Base-by-base conservation (phyloP, 2,329 filamentous ascomycete genomes). In the Colletotrichum phormii region DNA sequence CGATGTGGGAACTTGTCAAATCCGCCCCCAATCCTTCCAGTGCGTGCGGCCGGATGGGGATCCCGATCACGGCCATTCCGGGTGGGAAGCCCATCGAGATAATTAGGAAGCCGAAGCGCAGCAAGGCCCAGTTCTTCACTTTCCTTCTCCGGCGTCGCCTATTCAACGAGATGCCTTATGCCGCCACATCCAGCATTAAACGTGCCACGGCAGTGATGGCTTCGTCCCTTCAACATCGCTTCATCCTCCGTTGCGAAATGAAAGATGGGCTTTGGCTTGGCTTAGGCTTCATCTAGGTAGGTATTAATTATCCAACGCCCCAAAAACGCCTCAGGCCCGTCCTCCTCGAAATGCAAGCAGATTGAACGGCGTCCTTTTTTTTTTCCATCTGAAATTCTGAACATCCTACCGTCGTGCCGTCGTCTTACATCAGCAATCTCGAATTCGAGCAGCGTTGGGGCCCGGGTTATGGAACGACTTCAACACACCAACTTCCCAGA, bases 361-460 rank as follows among this genome's bases (percentile, higher is more conserved):
- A 29, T 24, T 54, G 51, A 57, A 22, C 51, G 37, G 37, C 18
- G 49, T 49, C 51, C 54, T 67, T 26, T 64, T 51, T 42, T 67
- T 29, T 64, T 51, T n/a, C n/a, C 69, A 69, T 64, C 53, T 53
- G 69, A 63, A 37, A 58, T 26, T 54, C 60, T 22, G 26, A 37
- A 54, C n/a, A 26, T 54, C 51, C 51, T 29, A 24, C 51, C 37
- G 37, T 42, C 37, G 4, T 24, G 11, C 24, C 51, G 51, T 26
- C n/a, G 33, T 61, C 66, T 57, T 46, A 49, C 42, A 51, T 70
- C 35, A 37, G 54, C 54, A 60, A 54, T 37, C 65, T 37, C 42
- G 37, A 49, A 49, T 49, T 49, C 60, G 46, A 29, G 18, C 37
- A 24, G 29, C 13, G 13, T 24, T 15, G 8, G 18, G 29, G 37